These are phyloP conservation scores for Vitis hybrid DNA, from an alignment of 177 flowering plant genomes.

Conservation along the genomic window DNA sequence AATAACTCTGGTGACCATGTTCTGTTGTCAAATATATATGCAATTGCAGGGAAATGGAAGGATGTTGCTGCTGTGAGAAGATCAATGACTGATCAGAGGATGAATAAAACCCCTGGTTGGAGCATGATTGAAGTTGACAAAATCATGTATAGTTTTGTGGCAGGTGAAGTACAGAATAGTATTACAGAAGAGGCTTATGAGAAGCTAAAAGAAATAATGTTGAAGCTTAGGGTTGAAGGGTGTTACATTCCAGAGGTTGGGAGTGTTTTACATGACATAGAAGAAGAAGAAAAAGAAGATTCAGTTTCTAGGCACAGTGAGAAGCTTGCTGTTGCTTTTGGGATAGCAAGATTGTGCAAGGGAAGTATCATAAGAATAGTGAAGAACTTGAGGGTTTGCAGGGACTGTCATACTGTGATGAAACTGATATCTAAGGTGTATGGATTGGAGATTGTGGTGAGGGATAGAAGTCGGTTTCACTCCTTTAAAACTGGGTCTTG, in stretches of 20 bases:
- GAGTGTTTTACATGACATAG: slow-evolving; percentile 73
- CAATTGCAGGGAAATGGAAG: slow-evolving; percentile 72
- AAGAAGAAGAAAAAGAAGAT: slow-evolving; percentile 81
- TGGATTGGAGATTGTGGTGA: slow-evolving; percentile 53
- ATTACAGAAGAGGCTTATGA: slow-evolving; percentile 45
- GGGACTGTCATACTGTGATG: slow-evolving; percentile 79
- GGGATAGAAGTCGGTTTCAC: slow-evolving; percentile 83
- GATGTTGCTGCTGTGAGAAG: slow-evolving; percentile 59
- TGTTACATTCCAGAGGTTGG: slow-evolving; percentile 59
- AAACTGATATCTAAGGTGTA: slow-evolving; percentile 67
- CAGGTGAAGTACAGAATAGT: slow-evolving; percentile 41
- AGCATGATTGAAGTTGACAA: slow-evolving; percentile 78
- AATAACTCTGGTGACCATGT: slow-evolving; percentile 63
- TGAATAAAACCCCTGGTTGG: slow-evolving; percentile 79
- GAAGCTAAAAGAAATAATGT: slow-evolving; percentile 61
- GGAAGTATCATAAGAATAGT: slow-evolving; percentile 57
- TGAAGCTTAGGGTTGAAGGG: slow-evolving; percentile 48
- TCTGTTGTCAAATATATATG: slow-evolving; percentile 73
- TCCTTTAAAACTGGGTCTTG: slow-evolving; percentile 62
- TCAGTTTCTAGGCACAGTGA: slow-evolving; percentile 73
- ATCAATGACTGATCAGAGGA: slow-evolving; percentile 47
- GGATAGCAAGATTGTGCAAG: slow-evolving; percentile 42
- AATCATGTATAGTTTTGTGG: slow-evolving; percentile 50
- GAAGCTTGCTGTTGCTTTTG: slow-evolving; percentile 86
- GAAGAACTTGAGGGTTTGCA: slow-evolving; percentile 78